These are phyloP conservation scores for Hypoxylon rickii DNA, from an alignment of 495 filamentous ascomycete species.

Conservation along the genomic window DNA sequence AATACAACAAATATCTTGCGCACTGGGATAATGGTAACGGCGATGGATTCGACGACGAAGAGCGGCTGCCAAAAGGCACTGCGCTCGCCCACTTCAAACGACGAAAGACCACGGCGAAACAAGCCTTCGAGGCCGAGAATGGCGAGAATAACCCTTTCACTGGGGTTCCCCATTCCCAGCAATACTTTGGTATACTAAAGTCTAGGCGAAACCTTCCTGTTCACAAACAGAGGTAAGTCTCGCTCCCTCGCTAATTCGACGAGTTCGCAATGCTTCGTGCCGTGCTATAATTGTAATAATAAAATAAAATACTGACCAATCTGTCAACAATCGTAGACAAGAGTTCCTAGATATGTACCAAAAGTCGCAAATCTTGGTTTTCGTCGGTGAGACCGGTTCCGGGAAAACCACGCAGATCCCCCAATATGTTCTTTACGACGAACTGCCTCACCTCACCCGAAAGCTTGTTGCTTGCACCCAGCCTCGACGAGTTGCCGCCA, in stretches of 20 bases:
- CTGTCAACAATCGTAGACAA: slow-evolving; percentile 59
- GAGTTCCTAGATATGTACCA: slow-evolving; percentile 95
- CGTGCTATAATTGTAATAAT: too few species aligned
- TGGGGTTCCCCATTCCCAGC: slow-evolving; percentile 69
- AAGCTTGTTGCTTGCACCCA: slow-evolving; percentile 98
- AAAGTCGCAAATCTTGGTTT: slow-evolving; percentile 90
- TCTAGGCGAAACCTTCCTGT: slow-evolving; percentile 85
- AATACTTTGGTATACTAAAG: slow-evolving; percentile 88
- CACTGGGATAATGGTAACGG: slow-evolving; percentile 75
- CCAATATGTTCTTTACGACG: slow-evolving; percentile 96
- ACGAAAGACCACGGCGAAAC: slow-evolving; percentile 78
- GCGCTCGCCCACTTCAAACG: slow-evolving; percentile 69
- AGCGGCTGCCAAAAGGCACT: slow-evolving; percentile 43
- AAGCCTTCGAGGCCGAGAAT: slow-evolving; percentile 77
- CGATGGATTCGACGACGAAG: slow-evolving; percentile 38
- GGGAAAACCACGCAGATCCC: slow-evolving; percentile 99
- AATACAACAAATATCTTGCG: slow-evolving; percentile 83
- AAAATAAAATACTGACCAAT: background rate
- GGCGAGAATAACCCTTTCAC: slow-evolving; percentile 86
- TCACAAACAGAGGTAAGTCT: slow-evolving; percentile 75
- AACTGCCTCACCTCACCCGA: slow-evolving; percentile 78
- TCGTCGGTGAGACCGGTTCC: slow-evolving; percentile 98
- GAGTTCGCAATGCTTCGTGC: background rate
- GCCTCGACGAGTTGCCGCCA: slow-evolving; percentile 95
- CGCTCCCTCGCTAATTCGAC: background rate